These are phyloP conservation scores for Carex cristatella DNA, from an alignment of 176 grass and related monocot species.

Conservation along the genomic window DNA sequence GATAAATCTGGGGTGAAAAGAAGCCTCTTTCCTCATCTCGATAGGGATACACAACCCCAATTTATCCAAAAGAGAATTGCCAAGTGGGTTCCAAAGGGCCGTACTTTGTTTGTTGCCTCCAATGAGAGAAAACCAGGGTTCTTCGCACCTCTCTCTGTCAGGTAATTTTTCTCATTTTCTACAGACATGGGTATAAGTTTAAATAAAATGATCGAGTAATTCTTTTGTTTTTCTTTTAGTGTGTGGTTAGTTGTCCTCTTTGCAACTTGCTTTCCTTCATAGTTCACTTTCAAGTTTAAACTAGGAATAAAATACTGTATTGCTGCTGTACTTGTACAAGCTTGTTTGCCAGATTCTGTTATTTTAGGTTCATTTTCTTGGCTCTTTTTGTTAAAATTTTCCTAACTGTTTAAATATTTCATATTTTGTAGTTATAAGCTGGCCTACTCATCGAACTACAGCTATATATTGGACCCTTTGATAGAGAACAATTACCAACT, in stretches of 20 bases:
- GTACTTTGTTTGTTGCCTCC: constrained; percentile 83
- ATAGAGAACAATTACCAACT: constrained; percentile 81
- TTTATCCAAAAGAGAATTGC: constrained; percentile 78
- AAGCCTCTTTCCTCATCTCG: constrained; percentile 88
- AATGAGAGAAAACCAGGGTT: constrained; percentile 76
- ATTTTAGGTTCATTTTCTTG: neutral
- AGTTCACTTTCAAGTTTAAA: constrained; percentile 7
- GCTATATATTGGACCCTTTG: constrained; percentile 56
- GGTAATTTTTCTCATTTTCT: constrained; percentile 29
- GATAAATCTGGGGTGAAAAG: constrained; percentile 75
- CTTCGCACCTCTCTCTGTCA: constrained; percentile 69
- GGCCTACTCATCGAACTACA: constrained; percentile 81
- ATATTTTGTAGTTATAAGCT: constrained; percentile 55
- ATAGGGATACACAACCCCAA: constrained; percentile 88
- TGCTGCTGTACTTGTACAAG: neutral
- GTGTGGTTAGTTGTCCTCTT: neutral
- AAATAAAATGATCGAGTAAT: neutral
- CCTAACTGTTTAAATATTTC: constrained; percentile 10
- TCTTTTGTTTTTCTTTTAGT: neutral
- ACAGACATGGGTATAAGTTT: neutral
- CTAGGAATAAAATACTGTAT: neutral
- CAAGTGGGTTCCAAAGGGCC: constrained; percentile 73
- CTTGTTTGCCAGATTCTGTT: neutral
- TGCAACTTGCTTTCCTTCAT: neutral
- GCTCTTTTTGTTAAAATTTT: neutral